Conservation (phyloP, 805 yeast genomes). For the Cyberlindnera nakhonratchasimensis region DNA sequence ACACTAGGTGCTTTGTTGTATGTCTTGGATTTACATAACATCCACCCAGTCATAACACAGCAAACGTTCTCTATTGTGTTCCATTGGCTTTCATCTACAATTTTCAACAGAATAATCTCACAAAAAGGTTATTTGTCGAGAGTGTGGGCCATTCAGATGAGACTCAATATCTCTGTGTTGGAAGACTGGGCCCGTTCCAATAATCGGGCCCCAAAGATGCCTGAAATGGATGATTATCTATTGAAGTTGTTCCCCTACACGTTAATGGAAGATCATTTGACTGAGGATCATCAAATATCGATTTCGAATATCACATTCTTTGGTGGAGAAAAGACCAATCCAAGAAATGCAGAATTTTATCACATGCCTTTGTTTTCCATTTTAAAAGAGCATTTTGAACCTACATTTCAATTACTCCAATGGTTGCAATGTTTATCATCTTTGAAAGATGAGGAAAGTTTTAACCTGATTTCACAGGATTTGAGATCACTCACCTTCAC, state of each 20-base stretch:
- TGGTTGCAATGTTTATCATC: conserved; percentile 87
- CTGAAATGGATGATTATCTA: conserved; percentile 35
- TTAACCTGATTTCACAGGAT: conserved; percentile 49
- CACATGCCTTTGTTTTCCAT: conserved; percentile 63
- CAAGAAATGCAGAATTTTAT: conserved; percentile 52
- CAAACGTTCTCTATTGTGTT: conserved; percentile 77
- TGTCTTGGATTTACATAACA: conserved; percentile 76
- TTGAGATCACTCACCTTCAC: conserved; percentile 58
- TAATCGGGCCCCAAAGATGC: conserved; percentile 29
- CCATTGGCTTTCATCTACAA: conserved; percentile 67
- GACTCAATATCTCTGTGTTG: conserved; percentile 78
- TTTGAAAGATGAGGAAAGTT: conserved; percentile 59
- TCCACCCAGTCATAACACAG: conserved; percentile 72
- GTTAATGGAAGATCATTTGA: conserved; percentile 29
- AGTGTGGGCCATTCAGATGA: conserved; percentile 81
- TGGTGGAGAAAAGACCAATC: conserved; percentile 32
- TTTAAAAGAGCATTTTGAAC: conserved; percentile 63
- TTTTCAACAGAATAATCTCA: conserved; percentile 71
- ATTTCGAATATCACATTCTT: conserved; percentile 15
- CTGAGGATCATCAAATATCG: conserved; percentile 1
- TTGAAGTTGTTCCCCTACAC: conserved; percentile 38
- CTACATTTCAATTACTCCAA: conserved; percentile 76
- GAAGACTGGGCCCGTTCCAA: conserved; percentile 85
- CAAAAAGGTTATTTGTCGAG: conserved; percentile 73
- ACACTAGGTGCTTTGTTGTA: conserved; percentile 85